These are phyloP conservation scores for Coprinopsis sp. DNA, from an alignment of 768 basidiomycete genomes.

Conservation along the genomic window DNA sequence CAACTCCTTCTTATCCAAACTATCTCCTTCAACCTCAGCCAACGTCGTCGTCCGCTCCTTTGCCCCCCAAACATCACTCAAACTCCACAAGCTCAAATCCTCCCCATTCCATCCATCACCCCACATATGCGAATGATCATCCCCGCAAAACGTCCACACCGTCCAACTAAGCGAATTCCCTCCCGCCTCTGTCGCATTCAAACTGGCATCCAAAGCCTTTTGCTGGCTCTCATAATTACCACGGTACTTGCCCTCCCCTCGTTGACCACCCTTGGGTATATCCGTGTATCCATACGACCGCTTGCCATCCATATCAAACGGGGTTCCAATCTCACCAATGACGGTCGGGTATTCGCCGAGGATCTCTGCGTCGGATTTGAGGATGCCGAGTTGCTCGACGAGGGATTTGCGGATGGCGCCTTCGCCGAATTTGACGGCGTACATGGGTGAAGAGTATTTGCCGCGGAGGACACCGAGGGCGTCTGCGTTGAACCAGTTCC, in stretches of 20 bases:
- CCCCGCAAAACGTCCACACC: conserved; percentile 84
- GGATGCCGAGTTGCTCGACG: conserved; percentile 74
- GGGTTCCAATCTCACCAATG: conserved; percentile 94
- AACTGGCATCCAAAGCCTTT: conserved; percentile 81
- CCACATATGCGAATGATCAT: conserved; percentile 75
- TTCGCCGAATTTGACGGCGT: conserved; percentile 82
- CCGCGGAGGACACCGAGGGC: conserved; percentile 88
- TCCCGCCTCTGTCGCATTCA: conserved; percentile 78
- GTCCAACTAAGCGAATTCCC: conserved; percentile 73
- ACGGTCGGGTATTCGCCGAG: conserved; percentile 78
- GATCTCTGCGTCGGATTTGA: conserved; percentile 69
- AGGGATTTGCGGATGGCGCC: conserved; percentile 74
- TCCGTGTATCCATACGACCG: conserved; percentile 77
- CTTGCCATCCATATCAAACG: conserved; percentile 91
- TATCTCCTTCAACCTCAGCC: neutral
- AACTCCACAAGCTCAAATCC: conserved; percentile 85
- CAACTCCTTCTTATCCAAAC: too few species aligned
- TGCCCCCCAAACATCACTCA: conserved; percentile 56
- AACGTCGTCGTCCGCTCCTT: neutral
- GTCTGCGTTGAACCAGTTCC: conserved; percentile 95
- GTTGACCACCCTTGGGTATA: too few species aligned
- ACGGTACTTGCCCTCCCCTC: conserved; percentile 55
- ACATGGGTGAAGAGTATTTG: conserved; percentile 61
- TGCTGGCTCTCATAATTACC: conserved; percentile 79
- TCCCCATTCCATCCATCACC: conserved; percentile 98